Evolutionary conservation across 768 basidiomycete genomes (phyloP).

Genomic region (Fomitopsis serialis): DNA sequence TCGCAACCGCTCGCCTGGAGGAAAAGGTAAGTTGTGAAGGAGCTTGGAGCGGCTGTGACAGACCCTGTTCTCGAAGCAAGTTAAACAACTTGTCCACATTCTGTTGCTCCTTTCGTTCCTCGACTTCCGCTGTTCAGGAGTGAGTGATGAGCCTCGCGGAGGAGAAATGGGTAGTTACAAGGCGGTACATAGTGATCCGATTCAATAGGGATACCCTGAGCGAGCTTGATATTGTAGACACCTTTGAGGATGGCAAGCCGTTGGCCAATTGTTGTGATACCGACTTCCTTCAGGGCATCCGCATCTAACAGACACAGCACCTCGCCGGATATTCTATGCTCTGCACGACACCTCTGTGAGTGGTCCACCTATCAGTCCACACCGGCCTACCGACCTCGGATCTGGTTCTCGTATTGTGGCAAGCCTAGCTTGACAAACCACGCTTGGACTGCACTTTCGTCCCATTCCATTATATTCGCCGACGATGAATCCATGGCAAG

Average conservation of each 20-base stretch:
- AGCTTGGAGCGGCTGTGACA: constrained; percentile 8
- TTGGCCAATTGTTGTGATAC: constrained; percentile 88
- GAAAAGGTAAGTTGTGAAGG: background rate
- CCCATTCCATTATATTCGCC: constrained; percentile 53
- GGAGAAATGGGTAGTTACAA: constrained; percentile 46
- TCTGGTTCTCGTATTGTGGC: constrained; percentile 78
- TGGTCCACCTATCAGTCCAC: constrained; percentile 10
- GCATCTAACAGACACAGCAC: constrained; percentile 78
- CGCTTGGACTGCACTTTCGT: constrained; percentile 71
- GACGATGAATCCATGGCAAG: constrained; percentile 25
- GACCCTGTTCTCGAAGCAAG: constrained; percentile 74
- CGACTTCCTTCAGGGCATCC: constrained; percentile 82
- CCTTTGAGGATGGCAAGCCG: constrained; percentile 88
- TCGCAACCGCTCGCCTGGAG: constrained; percentile 60
- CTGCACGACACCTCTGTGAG: constrained; percentile 36
- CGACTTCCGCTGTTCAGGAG: constrained; percentile 44
- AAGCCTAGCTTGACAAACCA: constrained; percentile 77
- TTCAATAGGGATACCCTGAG: constrained; percentile 77
- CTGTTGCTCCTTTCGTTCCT: constrained; percentile 46
- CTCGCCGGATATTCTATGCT: constrained; percentile 91
- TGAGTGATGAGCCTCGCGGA: background rate
- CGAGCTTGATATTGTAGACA: constrained; percentile 85
- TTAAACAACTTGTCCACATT: constrained; percentile 64
- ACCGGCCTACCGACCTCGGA: constrained; percentile 54
- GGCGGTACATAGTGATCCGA: constrained; percentile 84